phyloP scores from a whole-genome alignment of 208 protist species.

The Porcisia hertigi region DNA sequence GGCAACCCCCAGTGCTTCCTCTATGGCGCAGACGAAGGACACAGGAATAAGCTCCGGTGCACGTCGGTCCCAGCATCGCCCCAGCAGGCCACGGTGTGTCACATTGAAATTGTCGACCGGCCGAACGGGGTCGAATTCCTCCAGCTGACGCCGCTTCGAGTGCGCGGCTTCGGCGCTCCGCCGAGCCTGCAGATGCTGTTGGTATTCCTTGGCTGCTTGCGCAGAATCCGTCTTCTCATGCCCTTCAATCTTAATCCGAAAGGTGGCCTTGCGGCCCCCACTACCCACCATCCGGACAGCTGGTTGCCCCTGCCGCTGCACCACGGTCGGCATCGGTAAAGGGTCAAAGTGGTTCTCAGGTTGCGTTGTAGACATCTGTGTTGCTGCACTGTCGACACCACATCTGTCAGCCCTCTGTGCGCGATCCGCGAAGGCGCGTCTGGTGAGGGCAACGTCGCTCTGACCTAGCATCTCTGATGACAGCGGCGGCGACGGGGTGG shows the following conservation, averaged over 20 bases:
- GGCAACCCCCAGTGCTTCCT: constrained; percentile 11
- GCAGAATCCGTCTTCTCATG: constrained; percentile 45
- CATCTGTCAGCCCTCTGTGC: neutral
- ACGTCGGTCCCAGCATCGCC: constrained; percentile 76
- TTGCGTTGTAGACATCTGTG: neutral
- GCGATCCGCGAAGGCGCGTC: neutral
- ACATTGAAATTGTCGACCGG: constrained; percentile 71
- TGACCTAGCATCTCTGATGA: neutral
- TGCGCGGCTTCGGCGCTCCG: constrained; percentile 29
- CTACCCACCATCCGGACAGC: neutral
- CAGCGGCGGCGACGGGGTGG: constrained; percentile 11
- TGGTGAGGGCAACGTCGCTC: constrained; percentile 6
- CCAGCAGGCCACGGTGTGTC: constrained; percentile 64
- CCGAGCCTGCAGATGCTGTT: constrained; percentile 46
- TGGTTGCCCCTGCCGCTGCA: neutral
- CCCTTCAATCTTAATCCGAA: constrained; percentile 21
- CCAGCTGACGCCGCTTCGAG: constrained; percentile 29
- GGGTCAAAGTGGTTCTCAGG: constrained; percentile 42
- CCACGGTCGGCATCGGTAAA: constrained; percentile 16
- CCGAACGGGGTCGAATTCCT: constrained; percentile 62
- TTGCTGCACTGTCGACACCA: neutral
- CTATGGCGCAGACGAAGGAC: constrained; percentile 39
- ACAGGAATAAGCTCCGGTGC: constrained; percentile 46
- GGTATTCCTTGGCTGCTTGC: constrained; percentile 63
- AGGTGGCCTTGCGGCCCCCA: constrained; percentile 21